phyloP scores from a whole-genome alignment of 495 filamentous ascomycete species.

The Amphirosellinia nigrospora region DNA sequence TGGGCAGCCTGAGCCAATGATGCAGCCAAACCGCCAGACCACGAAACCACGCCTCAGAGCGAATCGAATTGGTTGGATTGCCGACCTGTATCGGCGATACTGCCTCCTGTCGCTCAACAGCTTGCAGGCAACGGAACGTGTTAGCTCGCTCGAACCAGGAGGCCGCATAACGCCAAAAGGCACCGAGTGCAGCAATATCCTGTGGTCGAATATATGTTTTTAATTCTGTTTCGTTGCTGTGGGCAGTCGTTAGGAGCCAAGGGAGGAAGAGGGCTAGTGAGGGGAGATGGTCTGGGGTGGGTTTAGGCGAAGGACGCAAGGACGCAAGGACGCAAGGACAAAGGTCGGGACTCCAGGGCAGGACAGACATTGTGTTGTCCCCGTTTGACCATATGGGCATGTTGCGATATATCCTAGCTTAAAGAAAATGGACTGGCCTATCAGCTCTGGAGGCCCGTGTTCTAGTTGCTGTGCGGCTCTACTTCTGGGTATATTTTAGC shows the following conservation, averaged over 20 bases:
- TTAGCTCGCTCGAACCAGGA: constrained; percentile 1
- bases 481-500: constrained; percentile 43
- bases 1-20: constrained; percentile 13
- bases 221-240: not conserved
- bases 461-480: constrained; percentile 43
- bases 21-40: constrained; percentile 6
- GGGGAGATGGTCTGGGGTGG: not conserved
- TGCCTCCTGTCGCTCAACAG: not conserved
- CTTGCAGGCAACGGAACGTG: constrained; percentile 7
- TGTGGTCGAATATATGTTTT: not conserved
- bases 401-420: constrained; percentile 31
- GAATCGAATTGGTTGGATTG: constrained; percentile 12
- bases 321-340: constrained; percentile 1
- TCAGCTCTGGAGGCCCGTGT: constrained; percentile 36
- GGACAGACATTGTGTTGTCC: constrained; percentile 9
- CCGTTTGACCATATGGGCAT: constrained; percentile 19
- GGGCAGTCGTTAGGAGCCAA: not conserved
- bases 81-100: constrained; percentile 8
- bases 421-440: constrained; percentile 37
- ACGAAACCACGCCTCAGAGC: not conserved
- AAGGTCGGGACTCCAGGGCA: constrained; percentile 7
- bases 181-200: not conserved
- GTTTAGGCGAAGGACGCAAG: not conserved
- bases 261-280: not conserved
- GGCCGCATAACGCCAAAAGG: constrained; percentile 13